A percentile compares a stretch with the other conserved stretches of the same genome.
Conservation (phyloP, 1,284 basidiomycete genomes). For the Paramarasmius palmivorus region DNA sequence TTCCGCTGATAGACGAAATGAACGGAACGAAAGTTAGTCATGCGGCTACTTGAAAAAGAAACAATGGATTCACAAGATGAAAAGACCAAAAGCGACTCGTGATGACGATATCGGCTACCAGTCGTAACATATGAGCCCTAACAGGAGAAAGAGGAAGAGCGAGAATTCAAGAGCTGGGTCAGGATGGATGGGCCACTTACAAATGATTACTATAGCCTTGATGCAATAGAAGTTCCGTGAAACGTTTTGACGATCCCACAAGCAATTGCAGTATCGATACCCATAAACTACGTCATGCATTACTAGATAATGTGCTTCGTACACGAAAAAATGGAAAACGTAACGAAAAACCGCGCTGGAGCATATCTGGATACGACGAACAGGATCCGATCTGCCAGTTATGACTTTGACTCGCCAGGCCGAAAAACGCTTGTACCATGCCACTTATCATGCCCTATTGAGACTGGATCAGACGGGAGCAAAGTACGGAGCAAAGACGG, state of each 20-base stretch:
- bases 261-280: conserved; percentile 26
- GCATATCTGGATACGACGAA: conserved; percentile 1
- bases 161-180: no score
- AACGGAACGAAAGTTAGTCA: background rate
- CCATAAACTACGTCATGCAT: conserved; percentile 21
- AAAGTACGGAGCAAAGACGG: background rate
- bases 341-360: background rate
- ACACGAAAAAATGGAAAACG: background rate
- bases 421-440: conserved; percentile 11
- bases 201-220: conserved; percentile 25
- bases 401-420: conserved; percentile 7
- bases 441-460: conserved; percentile 13
- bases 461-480: background rate
- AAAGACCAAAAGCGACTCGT: conserved; percentile 14
- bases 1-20: conserved; percentile 2
- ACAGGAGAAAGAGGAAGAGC: background rate
- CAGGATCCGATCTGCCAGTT: background rate
- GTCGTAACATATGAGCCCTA: conserved; percentile 6
- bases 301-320: background rate
- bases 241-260: conserved; percentile 24
- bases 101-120: conserved; percentile 20
- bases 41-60: background rate
- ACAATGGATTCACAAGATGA: background rate
- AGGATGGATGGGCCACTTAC: conserved; percentile 11
- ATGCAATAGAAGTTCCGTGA: conserved; percentile 27